Percentiles rank a stretch among this genome's conserved stretches.
These are phyloP conservation scores for Hymenotorrendiella dingleyae DNA, from an alignment of 2,329 filamentous ascomycete species.

Conservation along the genomic window DNA sequence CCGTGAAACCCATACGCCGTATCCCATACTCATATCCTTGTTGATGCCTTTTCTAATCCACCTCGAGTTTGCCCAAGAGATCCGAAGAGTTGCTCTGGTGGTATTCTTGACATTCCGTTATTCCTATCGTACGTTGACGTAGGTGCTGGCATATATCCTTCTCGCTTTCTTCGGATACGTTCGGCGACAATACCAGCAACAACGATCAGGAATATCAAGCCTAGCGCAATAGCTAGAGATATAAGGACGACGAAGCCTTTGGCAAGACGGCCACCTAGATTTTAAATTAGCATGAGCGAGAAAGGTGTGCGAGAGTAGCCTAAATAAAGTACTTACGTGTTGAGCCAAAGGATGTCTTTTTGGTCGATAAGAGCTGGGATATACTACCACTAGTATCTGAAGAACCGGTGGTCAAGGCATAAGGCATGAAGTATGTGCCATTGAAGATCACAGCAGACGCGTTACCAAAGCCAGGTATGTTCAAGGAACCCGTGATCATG, in stretches of 20 bases:
- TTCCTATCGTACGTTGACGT: constrained; percentile 57
- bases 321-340: constrained; percentile 44
- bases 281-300: constrained; percentile 19
- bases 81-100: constrained; percentile 47
- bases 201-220: constrained; percentile 71
- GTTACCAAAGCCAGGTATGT: constrained; percentile 68
- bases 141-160: constrained; percentile 75
- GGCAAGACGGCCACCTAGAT: constrained; percentile 52
- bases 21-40: constrained; percentile 25
- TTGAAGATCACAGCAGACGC: constrained; percentile 86
- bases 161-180: constrained; percentile 67
- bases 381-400: constrained; percentile 66
- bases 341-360: constrained; percentile 66
- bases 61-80: constrained; percentile 28
- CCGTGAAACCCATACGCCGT: constrained; percentile 24
- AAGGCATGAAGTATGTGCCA: constrained; percentile 71
- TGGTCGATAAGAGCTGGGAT: constrained; percentile 76
- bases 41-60: constrained; percentile 25
- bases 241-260: constrained; percentile 77
- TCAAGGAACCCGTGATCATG: constrained; percentile 78
- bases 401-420: constrained; percentile 67
- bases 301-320: neutral
- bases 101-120: constrained; percentile 53
- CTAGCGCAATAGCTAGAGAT: constrained; percentile 70
- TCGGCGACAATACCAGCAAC: constrained; percentile 69